phyloP scores from a whole-genome alignment of 441 rosid genomes.

The Populus hybrid region DNA sequence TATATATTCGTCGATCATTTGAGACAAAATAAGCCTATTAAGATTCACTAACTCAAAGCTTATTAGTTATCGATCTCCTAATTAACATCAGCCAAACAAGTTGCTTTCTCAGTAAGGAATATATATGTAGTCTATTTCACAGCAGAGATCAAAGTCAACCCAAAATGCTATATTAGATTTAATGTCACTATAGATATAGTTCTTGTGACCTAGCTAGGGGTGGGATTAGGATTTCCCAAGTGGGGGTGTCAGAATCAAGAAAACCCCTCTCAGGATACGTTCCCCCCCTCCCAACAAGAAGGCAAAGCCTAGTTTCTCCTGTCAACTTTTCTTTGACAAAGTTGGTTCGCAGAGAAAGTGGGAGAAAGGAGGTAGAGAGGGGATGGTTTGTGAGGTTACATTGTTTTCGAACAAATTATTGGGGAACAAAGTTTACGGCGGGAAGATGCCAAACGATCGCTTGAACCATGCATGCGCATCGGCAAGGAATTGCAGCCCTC shows the following conservation, averaged over 20 bases:
- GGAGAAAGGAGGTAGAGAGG: not conserved
- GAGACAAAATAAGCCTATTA: not conserved
- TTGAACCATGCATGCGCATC: not conserved
- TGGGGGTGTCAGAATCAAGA: not conserved
- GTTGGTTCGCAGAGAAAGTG: not conserved
- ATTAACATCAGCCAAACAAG: not conserved
- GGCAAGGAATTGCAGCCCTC: not conserved
- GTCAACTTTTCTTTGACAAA: not conserved
- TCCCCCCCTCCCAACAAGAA: not conserved
- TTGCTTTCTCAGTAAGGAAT: not conserved
- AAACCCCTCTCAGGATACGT: not conserved
- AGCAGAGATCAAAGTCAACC: not conserved
- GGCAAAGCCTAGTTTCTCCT: not conserved
- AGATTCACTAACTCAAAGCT: not conserved
- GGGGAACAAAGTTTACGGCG: not conserved
- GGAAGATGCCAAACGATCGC: not conserved
- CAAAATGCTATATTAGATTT: not conserved
- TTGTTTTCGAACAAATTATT: not conserved
- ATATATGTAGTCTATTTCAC: not conserved
- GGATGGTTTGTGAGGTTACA: not conserved
- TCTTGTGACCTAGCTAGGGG: not conserved
- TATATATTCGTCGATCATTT: not conserved
- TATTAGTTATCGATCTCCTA: not conserved
- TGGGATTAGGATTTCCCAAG: not conserved
- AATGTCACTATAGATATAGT: not conserved